Evolutionary conservation across 257 asterid species (phyloP), one percentile per base, ranked within the genome.

Genomic region (Striga asiatica): DNA sequence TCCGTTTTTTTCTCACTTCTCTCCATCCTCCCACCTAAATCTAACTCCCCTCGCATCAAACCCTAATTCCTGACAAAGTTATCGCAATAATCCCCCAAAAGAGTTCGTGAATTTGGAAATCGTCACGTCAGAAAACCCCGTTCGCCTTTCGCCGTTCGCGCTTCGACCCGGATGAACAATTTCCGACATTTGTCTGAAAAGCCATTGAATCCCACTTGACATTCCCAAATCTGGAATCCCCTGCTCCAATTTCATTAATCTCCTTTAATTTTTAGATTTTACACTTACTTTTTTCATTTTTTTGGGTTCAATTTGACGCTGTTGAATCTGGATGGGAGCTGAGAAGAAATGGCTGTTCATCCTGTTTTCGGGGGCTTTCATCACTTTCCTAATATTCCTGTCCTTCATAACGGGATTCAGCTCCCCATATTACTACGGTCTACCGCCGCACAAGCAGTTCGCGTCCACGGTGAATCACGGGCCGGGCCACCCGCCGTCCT

Each of bases 311-410:
- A n/a, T n/a, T n/a, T n/a, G n/a, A n/a, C n/a, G n/a, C n/a, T n/a
- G n/a, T n/a, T 53, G 58, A 69, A 70, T 74, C 69, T 49, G 45
- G 31, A 81, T 81, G 85, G 97, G 89, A 77, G 81, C 94, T 71
- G 98, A 85, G 59, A 82, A 76, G 83, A 92, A 81, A 78, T 92
- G 97, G 99, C 77, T 92, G 22, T 88, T 74, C 72, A 84, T 92
- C 71, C 94, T 92, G 35, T 88, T 92, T 60, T 77, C 78, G 23
- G 99, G 93, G 38, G 89, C 97, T 9, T 88, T 88, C 63, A 58
- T 88, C 48, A 84, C 97, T 21, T 70, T 81, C 21, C 74, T 92
- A 55, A 79, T 92, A 37, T 88, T 84, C 58, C 16, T 91, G 22
- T 81, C 89, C 9, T 76, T 82, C 50, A 92, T 88, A 47, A 76